A percentile compares a stretch with the other conserved stretches of the same genome.
Evolutionary conservation across 208 protist genomes (phyloP).

Genomic region (Leishmania guyanensis): DNA sequence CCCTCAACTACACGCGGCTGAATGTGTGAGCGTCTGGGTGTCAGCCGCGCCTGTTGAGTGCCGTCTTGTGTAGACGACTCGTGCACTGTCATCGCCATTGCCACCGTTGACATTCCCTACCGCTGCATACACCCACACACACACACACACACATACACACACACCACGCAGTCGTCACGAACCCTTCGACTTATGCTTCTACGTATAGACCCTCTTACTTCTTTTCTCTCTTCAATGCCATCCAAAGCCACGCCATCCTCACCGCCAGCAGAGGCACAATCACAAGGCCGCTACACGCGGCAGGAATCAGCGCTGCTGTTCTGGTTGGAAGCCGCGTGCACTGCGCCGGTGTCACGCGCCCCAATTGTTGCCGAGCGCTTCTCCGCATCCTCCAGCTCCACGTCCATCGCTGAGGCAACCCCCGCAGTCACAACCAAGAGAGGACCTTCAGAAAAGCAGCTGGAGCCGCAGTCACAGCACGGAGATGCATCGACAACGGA

Average conservation of each 20-base stretch:
- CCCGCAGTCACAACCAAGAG: not conserved
- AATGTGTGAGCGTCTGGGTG: not conserved
- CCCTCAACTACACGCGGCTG: not conserved
- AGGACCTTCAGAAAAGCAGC: not conserved
- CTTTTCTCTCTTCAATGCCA: not conserved
- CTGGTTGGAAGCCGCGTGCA: constrained; percentile 31
- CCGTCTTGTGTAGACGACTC: not conserved
- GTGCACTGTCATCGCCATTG: not conserved
- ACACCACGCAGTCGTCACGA: not conserved
- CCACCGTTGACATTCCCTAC: not conserved
- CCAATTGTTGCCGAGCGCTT: not conserved
- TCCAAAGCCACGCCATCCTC: constrained; percentile 3
- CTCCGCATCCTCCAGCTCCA: constrained; percentile 1
- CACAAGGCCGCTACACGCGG: not conserved
- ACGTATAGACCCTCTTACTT: not conserved
- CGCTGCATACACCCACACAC: constrained; percentile 4
- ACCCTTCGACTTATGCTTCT: not conserved
- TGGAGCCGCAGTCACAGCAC: not conserved
- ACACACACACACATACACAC: not conserved
- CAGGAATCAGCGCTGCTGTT: constrained; percentile 35
- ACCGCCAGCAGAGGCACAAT: not conserved
- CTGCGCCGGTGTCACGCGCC: not conserved
- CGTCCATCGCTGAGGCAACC: not conserved
- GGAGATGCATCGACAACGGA: not conserved
- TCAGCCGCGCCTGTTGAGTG: not conserved